Evolutionary conservation across 805 yeast species (phyloP), one percentile per base, ranked within the genome.

Genomic region (Jamesozyma lodderae): DNA sequence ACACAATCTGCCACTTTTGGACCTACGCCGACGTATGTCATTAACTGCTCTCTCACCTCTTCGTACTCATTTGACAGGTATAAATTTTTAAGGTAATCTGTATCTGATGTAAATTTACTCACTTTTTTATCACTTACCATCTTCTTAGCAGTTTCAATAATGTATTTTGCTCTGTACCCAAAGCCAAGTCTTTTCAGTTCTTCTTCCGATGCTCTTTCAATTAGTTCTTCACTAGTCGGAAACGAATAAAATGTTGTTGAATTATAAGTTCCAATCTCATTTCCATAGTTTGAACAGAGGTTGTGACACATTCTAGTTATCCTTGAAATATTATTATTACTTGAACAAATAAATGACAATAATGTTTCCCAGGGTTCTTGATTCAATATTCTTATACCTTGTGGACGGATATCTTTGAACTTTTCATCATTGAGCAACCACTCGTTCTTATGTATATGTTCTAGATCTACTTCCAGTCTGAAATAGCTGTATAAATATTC

Each of bases 1-100:
- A 92, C 92, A 58, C 98, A 92, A 51, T 92, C 98, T 0, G 98
- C 96, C 1, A 92, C 97, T 62, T 92, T 92, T 0, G 97, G 97
- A 0, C 98, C 98, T 0, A 92, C 96, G 1, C 98, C 98, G 3
- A 73, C 67, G 48, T 82, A 80, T 43, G 72, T 68, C 45, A 81
- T 65, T 30, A 92, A 62, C 33, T 49, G 52, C 26, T 57, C 63
- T 35, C 60, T 48, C 13, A 54, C 42, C 22, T 51, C 47, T 28
- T 62, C 53, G 1, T 57, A 45, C 8, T 87, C 62, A 43, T 80
- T 63, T 1, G 53, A 53, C 21, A 63, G 52, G n/a, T 52, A 46
- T 30, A 71, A 66, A 24, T 56, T 51, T 18, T 58, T 62, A 20
- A 68, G 49, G 15, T 42, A 65, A 1, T 56, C 51, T 2, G 69